Evolutionary conservation across 2,329 filamentous ascomycete species (phyloP).

Genomic region (Stromatinia cepivora): DNA sequence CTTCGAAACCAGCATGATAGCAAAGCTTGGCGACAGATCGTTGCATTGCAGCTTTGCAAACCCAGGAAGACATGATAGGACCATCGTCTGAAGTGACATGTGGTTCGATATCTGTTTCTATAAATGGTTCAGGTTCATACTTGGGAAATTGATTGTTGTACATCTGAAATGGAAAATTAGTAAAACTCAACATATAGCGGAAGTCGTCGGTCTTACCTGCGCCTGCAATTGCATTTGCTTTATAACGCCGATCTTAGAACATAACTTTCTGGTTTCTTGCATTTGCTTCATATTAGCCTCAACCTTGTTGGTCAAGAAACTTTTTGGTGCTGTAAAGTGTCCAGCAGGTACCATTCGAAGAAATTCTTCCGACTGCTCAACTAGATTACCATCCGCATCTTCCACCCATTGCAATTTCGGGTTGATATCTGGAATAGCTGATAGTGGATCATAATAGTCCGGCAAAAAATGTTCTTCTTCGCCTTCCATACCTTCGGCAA

Average conservation of each 20-base stretch:
- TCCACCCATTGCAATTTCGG: constrained; percentile 82
- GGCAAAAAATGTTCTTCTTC: constrained; percentile 82
- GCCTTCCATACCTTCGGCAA: constrained; percentile 88
- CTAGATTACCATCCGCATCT: constrained; percentile 83
- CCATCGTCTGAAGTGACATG: constrained; percentile 88
- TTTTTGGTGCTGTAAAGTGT: constrained; percentile 72
- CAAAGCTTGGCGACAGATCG: constrained; percentile 92
- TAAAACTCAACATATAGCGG: constrained; percentile 25
- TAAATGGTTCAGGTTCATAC: constrained; percentile 86
- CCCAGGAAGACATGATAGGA: constrained; percentile 79
- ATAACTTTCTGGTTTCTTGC: constrained; percentile 94
- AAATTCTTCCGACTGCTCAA: constrained; percentile 84
- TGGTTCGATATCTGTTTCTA: constrained; percentile 83
- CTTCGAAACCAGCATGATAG: constrained; percentile 95
- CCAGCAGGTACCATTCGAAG: constrained; percentile 74
- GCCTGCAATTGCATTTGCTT: constrained; percentile 99
- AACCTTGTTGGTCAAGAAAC: constrained; percentile 74
- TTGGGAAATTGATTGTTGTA: constrained; percentile 99
- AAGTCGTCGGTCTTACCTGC: constrained; percentile 63
- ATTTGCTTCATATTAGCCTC: constrained; percentile 91
- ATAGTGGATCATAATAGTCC: constrained; percentile 90
- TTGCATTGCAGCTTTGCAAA: constrained; percentile 81
- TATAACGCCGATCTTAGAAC: constrained; percentile 94
- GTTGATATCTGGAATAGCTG: constrained; percentile 80
- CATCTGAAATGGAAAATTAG: constrained; percentile 50